phyloP scores from a whole-genome alignment of 1,284 basidiomycete species.

The Cystobasidiaceae sp. region DNA sequence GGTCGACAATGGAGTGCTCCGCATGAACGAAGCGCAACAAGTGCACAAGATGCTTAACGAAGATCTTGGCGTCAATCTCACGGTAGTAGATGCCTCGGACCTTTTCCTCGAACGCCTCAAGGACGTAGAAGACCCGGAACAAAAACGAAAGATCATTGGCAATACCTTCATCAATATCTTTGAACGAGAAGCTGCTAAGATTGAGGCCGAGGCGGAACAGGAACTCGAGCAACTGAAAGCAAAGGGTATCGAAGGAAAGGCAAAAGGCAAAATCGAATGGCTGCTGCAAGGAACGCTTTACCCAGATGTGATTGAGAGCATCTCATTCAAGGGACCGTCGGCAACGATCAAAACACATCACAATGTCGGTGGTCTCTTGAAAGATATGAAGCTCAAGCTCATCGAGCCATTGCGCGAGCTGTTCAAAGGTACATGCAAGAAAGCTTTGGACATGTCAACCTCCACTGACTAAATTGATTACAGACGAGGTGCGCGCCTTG shows the following conservation, averaged over 20 bases:
- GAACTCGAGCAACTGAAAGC: conserved; percentile 54
- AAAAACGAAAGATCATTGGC: conserved; percentile 97
- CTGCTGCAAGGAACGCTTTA: conserved; percentile 97
- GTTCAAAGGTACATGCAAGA: conserved; percentile 96
- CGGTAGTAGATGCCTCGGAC: conserved; percentile 90
- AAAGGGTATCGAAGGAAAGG: conserved; percentile 59
- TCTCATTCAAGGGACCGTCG: conserved; percentile 98
- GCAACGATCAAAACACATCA: conserved; percentile 99
- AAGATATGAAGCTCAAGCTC: conserved; percentile 98
- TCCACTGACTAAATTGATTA: not conserved
- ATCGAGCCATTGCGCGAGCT: conserved; percentile 96
- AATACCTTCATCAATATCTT: conserved; percentile 99
- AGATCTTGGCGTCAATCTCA: conserved; percentile 93
- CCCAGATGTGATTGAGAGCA: conserved; percentile 98
- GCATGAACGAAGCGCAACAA: conserved; percentile 83
- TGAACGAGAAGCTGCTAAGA: conserved; percentile 82
- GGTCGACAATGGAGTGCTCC: conserved; percentile 98
- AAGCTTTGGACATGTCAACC: not conserved
- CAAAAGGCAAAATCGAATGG: conserved; percentile 92
- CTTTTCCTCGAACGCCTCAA: conserved; percentile 85
- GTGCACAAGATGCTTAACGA: conserved; percentile 93
- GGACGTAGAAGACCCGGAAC: conserved; percentile 91
- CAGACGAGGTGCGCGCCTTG: conserved; percentile 92
- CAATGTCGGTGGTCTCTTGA: conserved; percentile 93
- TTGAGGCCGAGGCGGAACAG: conserved; percentile 75